Conservation (phyloP, 192 early-diverging fungal genomes). For the Fimicolochytrium jonesii region DNA sequence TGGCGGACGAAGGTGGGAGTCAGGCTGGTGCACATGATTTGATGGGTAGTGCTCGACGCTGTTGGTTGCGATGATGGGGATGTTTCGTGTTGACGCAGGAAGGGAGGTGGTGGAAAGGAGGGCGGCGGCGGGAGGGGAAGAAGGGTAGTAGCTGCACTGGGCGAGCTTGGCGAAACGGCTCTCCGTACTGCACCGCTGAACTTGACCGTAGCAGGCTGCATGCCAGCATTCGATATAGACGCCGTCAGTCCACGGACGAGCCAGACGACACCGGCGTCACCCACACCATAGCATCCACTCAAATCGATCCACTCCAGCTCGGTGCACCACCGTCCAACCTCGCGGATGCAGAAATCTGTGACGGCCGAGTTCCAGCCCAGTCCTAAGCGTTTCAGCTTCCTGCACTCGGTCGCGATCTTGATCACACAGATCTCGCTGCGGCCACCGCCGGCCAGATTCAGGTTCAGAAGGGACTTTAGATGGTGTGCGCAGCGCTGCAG, state of each 20-base stretch:
- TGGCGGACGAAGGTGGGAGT: background rate
- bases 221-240: too few species aligned
- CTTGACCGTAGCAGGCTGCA: too few species aligned
- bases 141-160: background rate
- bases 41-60: background rate
- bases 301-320: constrained; percentile 48
- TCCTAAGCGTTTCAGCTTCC: constrained; percentile 40
- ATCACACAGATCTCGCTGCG: constrained; percentile 55
- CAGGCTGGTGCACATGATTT: too few species aligned
- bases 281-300: constrained; percentile 50
- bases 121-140: background rate
- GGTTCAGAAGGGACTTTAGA: constrained; percentile 34
- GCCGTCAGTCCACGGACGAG: constrained; percentile 27
- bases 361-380: constrained; percentile 56
- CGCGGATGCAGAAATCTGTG: constrained; percentile 50
- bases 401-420: constrained; percentile 48
- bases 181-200: background rate
- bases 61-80: background rate
- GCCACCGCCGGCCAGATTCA: constrained; percentile 52
- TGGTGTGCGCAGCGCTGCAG: constrained; percentile 48
- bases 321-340: constrained; percentile 49
- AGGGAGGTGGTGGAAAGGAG: background rate
- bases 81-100: background rate
- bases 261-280: constrained; percentile 46
- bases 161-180: background rate